A percentile compares a stretch with the other conserved stretches of the same genome.
Conservation (phyloP, 495 filamentous ascomycete genomes). For the Xylaria flabelliformis region DNA sequence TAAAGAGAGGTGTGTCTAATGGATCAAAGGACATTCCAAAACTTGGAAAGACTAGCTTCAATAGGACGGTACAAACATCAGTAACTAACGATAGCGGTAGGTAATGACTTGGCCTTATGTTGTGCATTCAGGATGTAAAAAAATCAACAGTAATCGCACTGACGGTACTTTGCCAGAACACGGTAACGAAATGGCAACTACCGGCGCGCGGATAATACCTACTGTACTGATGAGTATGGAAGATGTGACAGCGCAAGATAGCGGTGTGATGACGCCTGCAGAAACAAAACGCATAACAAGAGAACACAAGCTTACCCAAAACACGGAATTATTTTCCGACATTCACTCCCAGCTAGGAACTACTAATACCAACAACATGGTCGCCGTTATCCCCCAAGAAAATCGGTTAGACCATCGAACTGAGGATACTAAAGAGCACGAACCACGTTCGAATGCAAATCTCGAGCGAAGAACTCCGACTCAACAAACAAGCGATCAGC, state of each 20-base stretch:
- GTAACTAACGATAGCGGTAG: background rate
- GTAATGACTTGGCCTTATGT: background rate
- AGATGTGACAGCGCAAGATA: constrained; percentile 3
- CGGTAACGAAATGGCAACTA: background rate
- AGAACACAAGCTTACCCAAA: background rate
- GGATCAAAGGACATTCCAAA: constrained; percentile 22
- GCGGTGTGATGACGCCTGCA: background rate
- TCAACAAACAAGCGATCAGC: background rate
- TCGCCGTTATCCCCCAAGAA: background rate
- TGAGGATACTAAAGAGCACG: background rate
- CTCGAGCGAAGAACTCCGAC: background rate
- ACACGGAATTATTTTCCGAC: background rate
- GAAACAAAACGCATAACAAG: background rate
- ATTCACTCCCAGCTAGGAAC: background rate
- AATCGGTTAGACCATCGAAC: background rate
- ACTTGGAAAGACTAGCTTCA: constrained; percentile 5
- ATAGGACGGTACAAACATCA: background rate
- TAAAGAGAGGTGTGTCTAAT: constrained; percentile 21
- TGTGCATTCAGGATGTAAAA: background rate
- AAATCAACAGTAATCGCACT: background rate
- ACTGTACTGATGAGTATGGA: background rate
- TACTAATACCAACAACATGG: background rate
- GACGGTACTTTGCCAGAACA: background rate
- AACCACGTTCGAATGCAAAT: background rate
- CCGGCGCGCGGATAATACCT: no score